Base-by-base conservation (phyloP, 2,329 filamentous ascomycete species). In the Fusarium sambucinum region DNA sequence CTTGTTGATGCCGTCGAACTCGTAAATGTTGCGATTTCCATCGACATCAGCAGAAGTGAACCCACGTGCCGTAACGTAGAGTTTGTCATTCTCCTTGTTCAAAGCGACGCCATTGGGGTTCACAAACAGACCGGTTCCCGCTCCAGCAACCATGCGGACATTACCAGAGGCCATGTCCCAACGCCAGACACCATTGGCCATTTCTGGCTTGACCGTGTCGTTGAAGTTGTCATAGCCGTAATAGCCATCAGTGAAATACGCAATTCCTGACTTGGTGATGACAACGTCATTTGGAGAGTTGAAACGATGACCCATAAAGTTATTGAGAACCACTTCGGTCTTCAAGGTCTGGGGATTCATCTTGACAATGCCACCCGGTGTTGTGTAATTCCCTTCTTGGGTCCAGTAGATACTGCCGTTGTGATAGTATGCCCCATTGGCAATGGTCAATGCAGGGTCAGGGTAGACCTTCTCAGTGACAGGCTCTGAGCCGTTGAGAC, bases 201-300 rank as follows among this genome's bases (percentile, higher is more conserved):
- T 6, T 13, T 53, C 38, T 33, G 38, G 50, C 50, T 53, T 42
- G 6, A 53, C 6, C 0, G 50, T 53, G 11, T 53, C 29, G 19
- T 53, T 53, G 38, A 53, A 42, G 27, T 53, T 53, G 6, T 53
- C 38, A 4, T 14, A 42, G 7, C 50, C 38, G 29, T 42, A 44
- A 38, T 42, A 53, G 4, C 50, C 38, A 16, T 53, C 38, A 6
- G 50, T 53, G 29, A 53, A 42, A 6, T 19, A 53, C 16, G 38
- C 21, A 14, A 53, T 38, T 6, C 29, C 21, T 11, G 16, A 16
- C n/a, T 21, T 32, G 12, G 38, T 53, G 29, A 53, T 53, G 21
- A 44, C 37, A 6, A 53, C 29, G n/a, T 53, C 50, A 19, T 53
- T 53, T 35, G 38, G 50, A 19, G 10, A 16, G 12, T 53, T 53